phyloP scores from a whole-genome alignment of 257 asterid species.

The Capsicum chinense region DNA sequence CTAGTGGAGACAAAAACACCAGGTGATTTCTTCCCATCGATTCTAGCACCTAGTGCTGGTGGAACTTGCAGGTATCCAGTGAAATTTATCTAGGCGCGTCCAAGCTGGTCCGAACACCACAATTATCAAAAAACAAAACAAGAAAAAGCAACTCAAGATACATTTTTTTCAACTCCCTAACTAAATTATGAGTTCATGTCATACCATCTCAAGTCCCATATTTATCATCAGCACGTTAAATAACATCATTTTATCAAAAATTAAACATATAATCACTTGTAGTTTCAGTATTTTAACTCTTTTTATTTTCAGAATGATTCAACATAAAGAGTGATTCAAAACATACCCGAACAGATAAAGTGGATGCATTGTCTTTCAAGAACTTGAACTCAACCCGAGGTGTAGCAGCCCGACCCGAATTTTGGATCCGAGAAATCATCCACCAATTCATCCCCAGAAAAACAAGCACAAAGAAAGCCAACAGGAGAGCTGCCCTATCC shows the following conservation, averaged over 20 bases:
- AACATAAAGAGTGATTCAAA: slow-evolving; percentile 26
- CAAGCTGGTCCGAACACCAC: too few relatives aligned
- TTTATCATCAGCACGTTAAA: not conserved
- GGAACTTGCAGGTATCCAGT: too few relatives aligned
- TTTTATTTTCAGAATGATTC: slow-evolving; percentile 6
- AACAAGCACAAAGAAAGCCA: slow-evolving; percentile 49
- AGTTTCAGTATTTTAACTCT: too few relatives aligned
- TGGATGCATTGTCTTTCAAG: slow-evolving; percentile 61
- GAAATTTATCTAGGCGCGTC: too few relatives aligned
- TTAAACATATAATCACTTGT: too few relatives aligned
- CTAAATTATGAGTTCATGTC: not conserved
- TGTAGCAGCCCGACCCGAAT: slow-evolving; percentile 44
- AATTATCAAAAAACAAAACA: too few relatives aligned
- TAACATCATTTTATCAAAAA: not conserved
- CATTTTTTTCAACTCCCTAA: slow-evolving; percentile 12
- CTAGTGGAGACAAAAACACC: too few relatives aligned
- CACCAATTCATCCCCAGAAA: slow-evolving; percentile 71
- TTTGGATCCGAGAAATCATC: slow-evolving; percentile 82
- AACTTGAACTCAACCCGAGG: slow-evolving; percentile 50
- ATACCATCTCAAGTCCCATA: not conserved
- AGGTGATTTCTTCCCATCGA: too few relatives aligned
- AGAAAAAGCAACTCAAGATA: too few relatives aligned
- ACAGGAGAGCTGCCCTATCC: slow-evolving; percentile 44
- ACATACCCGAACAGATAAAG: slow-evolving; percentile 67
- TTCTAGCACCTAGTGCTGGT: too few relatives aligned